Evolutionary conservation across 176 grass and related monocot genomes (phyloP), one percentile per base, ranked within the genome.

Genomic region (Oryza punctata): DNA sequence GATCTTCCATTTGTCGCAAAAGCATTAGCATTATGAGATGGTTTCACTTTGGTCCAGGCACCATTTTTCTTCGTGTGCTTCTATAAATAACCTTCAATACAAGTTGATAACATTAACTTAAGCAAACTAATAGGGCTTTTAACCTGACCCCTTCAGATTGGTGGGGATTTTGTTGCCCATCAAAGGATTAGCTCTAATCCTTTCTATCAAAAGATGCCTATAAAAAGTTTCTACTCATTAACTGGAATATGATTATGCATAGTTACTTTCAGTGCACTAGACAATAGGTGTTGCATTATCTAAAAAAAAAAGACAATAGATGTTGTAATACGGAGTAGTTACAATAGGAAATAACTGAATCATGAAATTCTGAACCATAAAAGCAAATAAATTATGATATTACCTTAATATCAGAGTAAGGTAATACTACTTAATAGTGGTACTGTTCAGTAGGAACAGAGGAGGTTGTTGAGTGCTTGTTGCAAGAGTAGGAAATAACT

Each of bases 1-100:
- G 84, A 82, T 93, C 72, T 85, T 93, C 82, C 76, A 85, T 88
- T 68, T 69, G 40, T 79, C 18, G 13, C 37, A 71, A 45, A 94
- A 80, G 70, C 7, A 10, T 6, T 79, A 72, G 65, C 81, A 68
- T 76, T 63, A 78, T 75, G n/a, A 43, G 63, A 76, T 29, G 75
- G 80, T 75, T 66, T 86, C 35, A 70, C 70, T 86, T 72, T 83
- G 23, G 46, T 80, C 69, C 81, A 86, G 65, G 65, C 69, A 82
- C 46, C 71, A 91, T 78, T 73, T 76, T 67, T 27, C 74, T 44
- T 66, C 78, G 67, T 15, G 59, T 2, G 47, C 37, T 60, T 81
- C 45, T 19, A 54, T 50, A 70, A 57, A 46, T 18, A 85, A 60
- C n/a, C 65, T 77, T 77, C 54, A 77, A 14, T 65, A 27, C 28